phyloP scores from a whole-genome alignment of 1,284 basidiomycete species.

The Malassezia sympodialis region DNA sequence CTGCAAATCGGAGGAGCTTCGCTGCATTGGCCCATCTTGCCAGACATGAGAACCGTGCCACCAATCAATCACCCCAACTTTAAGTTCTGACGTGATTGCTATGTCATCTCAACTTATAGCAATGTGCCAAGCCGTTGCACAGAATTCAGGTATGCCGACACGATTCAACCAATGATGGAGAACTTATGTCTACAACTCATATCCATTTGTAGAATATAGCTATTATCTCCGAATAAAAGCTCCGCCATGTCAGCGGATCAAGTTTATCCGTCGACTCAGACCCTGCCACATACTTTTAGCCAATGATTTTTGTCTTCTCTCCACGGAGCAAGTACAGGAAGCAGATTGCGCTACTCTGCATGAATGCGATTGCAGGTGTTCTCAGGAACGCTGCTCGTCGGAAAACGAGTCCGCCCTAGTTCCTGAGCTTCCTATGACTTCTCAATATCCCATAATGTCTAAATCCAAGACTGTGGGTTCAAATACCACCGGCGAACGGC shows the following conservation, averaged over 20 bases:
- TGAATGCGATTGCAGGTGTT: neutral
- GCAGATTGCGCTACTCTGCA: neutral
- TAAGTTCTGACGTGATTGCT: neutral
- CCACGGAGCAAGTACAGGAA: neutral
- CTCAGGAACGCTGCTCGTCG: neutral
- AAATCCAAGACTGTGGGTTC: neutral
- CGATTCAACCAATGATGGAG: neutral
- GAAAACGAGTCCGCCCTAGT: neutral
- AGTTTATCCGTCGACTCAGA: neutral
- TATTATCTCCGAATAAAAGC: neutral
- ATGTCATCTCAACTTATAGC: neutral
- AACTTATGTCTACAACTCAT: neutral
- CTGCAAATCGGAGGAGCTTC: neutral
- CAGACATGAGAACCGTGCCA: neutral
- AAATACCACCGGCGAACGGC: neutral
- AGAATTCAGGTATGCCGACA: neutral
- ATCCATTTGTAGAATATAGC: neutral
- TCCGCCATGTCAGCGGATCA: neutral
- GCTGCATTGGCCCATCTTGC: neutral
- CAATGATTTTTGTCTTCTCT: neutral
- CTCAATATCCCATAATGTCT: neutral
- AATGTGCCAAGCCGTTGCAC: neutral
- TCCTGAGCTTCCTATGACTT: neutral
- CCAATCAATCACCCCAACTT: neutral
- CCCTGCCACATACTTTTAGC: neutral